Evolutionary conservation across 805 yeast genomes (phyloP), one percentile per base, ranked within the genome.

Genomic region (Metschnikowia lachancei): DNA sequence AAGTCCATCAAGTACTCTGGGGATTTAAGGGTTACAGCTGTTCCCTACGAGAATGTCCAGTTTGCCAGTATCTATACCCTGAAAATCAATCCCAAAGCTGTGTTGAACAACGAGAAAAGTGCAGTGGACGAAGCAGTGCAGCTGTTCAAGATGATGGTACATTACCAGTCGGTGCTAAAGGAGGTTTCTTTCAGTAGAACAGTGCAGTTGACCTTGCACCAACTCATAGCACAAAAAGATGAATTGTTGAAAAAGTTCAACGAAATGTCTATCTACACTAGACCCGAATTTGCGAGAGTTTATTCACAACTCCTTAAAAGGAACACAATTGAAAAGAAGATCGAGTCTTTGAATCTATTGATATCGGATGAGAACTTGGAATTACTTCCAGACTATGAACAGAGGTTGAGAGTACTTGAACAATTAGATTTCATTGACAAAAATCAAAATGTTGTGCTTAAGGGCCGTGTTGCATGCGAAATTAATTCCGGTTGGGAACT

Each of bases 401-500:
- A 88, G 64, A 79, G 99, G 56, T 69, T 94, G 33, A 77, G 76
- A 33, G 96, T 94, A 3, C 72, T 94, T 47, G 77, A 81, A 57
- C 79, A 78, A n/a, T 71, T 90, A n/a, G 87, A 80, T 12, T 94
- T 86, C 61, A 82, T 94, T 35, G 96, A 92, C 59, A 72, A 72
- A 5, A 76, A 80, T 39, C 77, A 85, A 55, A 91, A 88, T 47
- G 94, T 87, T 17, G 82, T 81, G 59, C 71, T 94, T 54, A 91
- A 91, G 67, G 98, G 98, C 29, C 74, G 97, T 51, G 95, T 88
- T 39, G 96, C 95, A 0, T 94, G 96, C 69, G 99, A 94, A 58
- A 77, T 88, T 47, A 87, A 87, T 62, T 78, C 89, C 20, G 98
- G 98, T 0, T 89, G 91, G 80, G 99, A 94, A 65, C 73, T 91